Percentiles rank a stretch among this genome's conserved stretches.
These are phyloP conservation scores for Claviceps africana DNA, from an alignment of 2,329 filamentous ascomycete genomes.

Conservation along the genomic window DNA sequence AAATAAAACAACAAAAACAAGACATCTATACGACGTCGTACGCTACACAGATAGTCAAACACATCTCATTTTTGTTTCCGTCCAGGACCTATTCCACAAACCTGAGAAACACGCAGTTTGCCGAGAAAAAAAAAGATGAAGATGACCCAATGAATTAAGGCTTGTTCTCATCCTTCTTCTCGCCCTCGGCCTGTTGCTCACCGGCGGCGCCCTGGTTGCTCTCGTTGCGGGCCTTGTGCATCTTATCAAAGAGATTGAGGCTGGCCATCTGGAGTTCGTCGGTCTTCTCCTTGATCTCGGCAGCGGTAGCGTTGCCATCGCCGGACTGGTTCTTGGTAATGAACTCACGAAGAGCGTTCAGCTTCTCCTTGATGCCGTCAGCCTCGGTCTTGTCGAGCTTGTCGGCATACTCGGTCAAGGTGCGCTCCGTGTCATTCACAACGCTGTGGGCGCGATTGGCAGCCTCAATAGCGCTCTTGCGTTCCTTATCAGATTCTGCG, in stretches of 20 bases:
- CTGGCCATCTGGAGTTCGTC: constrained; percentile 93
- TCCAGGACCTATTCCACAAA: background rate
- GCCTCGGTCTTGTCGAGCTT: constrained; percentile 94
- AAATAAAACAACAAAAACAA: too few relatives aligned
- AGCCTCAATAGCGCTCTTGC: constrained; percentile 86
- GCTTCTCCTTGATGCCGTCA: constrained; percentile 89
- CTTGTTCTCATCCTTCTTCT: constrained; percentile 67
- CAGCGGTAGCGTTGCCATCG: constrained; percentile 71
- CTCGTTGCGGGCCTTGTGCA: constrained; percentile 88
- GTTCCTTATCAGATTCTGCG: constrained; percentile 87
- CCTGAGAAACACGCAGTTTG: background rate
- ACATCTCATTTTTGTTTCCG: constrained; percentile 6
- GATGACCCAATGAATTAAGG: constrained; percentile 30
- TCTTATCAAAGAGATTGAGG: constrained; percentile 97
- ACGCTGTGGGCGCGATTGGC: constrained; percentile 96
- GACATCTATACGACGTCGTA: constrained; percentile 18
- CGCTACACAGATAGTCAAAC: constrained; percentile 20
- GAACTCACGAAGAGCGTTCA: constrained; percentile 69
- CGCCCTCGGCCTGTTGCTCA: constrained; percentile 47
- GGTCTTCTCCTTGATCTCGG: constrained; percentile 96
- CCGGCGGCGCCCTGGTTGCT: constrained; percentile 26
- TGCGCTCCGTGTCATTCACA: constrained; percentile 95
- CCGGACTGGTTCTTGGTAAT: constrained; percentile 90
- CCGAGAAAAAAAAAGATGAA: constrained; percentile 5
- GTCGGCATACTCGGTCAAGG: constrained; percentile 90